Conservation (phyloP, 2,329 filamentous ascomycete genomes). For the Stagonosporopsis rhizophila region DNA sequence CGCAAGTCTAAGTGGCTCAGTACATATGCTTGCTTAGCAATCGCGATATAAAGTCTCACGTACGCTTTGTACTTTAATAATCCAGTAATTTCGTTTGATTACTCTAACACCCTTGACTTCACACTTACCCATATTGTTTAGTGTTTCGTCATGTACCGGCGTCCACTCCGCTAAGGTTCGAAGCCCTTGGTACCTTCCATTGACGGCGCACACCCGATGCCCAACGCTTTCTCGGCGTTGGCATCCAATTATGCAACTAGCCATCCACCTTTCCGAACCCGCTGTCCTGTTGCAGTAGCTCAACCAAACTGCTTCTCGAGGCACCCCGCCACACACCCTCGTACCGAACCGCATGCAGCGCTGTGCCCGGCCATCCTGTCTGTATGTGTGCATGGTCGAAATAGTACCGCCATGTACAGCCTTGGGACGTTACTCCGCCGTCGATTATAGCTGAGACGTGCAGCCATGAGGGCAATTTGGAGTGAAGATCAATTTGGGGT, state of each 20-base stretch:
- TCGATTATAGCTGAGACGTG: background rate
- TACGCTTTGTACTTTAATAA: constrained; percentile 9
- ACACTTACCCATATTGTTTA: background rate
- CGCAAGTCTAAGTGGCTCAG: constrained; percentile 7
- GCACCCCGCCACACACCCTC: background rate
- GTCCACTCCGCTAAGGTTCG: background rate
- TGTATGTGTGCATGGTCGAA: background rate
- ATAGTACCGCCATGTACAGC: background rate
- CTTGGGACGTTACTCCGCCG: background rate
- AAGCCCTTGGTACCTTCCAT: background rate
- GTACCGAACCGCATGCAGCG: background rate
- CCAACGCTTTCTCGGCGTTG: background rate
- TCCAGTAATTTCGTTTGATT: background rate
- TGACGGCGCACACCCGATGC: constrained; percentile 2
- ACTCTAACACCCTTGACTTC: background rate
- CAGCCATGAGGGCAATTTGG: background rate
- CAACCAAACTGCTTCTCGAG: background rate
- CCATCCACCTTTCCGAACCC: background rate
- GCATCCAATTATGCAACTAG: background rate
- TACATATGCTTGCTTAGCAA: constrained; percentile 20
- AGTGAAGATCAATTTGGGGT: background rate
- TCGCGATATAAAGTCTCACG: constrained; percentile 9
- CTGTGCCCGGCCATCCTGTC: background rate
- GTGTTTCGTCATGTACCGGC: background rate
- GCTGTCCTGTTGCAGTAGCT: constrained; percentile 6